Conservation (phyloP, 2,329 filamentous ascomycete species). For the Aspergillus pseudoterreus region DNA sequence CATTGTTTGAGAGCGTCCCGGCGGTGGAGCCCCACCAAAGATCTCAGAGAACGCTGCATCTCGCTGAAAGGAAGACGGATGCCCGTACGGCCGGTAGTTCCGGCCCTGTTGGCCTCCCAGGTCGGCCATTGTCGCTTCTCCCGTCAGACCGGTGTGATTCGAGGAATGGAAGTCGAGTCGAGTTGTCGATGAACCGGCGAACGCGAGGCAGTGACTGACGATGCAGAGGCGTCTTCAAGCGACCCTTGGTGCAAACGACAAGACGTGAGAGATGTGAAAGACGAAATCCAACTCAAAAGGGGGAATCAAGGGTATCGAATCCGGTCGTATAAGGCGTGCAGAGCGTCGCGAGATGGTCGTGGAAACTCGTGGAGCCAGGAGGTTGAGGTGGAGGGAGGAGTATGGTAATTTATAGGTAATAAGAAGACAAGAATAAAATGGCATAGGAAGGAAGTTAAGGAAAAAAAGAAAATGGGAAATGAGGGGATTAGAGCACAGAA, state of each 20-base stretch:
- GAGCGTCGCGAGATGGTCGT: slow-evolving; percentile 30
- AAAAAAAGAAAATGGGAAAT: slow-evolving; percentile 11
- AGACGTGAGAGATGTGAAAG: not conserved
- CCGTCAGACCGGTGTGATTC: slow-evolving; percentile 7
- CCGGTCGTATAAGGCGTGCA: slow-evolving; percentile 32
- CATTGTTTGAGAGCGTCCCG: slow-evolving; percentile 93
- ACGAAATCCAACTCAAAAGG: not conserved
- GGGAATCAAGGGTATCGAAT: slow-evolving; percentile 17
- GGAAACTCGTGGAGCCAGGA: slow-evolving; percentile 29
- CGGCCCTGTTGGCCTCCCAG: slow-evolving; percentile 61
- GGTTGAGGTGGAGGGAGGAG: slow-evolving; percentile 1
- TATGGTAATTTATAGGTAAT: slow-evolving; percentile 15
- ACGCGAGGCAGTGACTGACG: slow-evolving; percentile 6
- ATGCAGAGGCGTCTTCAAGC: not conserved
- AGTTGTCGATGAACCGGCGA: not conserved
- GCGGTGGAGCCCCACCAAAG: slow-evolving; percentile 80
- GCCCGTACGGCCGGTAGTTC: slow-evolving; percentile 55
- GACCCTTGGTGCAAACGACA: not conserved
- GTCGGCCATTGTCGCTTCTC: slow-evolving; percentile 53
- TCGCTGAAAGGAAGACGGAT: slow-evolving; percentile 62
- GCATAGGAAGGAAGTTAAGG: slow-evolving; percentile 4
- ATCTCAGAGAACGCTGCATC: slow-evolving; percentile 96
- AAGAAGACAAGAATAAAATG: slow-evolving; percentile 12
- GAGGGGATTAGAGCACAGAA: slow-evolving; percentile 17
- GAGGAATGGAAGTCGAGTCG: slow-evolving; percentile 4